Conservation (phyloP, 192 early-diverging fungal species). For the Coemansia asiatica region DNA sequence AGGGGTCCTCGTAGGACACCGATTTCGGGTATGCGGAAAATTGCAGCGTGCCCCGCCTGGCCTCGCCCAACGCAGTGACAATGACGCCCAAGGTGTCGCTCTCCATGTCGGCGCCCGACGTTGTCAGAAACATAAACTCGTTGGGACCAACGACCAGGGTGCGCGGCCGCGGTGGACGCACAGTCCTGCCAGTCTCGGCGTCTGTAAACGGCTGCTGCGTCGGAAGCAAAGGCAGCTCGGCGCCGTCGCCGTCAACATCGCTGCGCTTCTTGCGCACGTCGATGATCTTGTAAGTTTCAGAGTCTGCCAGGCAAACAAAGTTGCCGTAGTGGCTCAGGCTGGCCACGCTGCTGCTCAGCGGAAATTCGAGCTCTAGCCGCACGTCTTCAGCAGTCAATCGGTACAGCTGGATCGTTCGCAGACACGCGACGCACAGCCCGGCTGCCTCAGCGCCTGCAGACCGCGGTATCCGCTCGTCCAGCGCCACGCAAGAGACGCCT, state of each 20-base stretch:
- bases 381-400: conserved; percentile 22
- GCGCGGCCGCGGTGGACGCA: conserved; percentile 46
- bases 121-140: conserved; percentile 54
- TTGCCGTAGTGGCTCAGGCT: conserved; percentile 48
- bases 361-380: conserved; percentile 40
- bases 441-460: conserved; percentile 6
- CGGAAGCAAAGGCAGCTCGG: conserved; percentile 39
- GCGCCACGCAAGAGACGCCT: conserved; percentile 42
- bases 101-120: conserved; percentile 34
- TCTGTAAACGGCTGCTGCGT: conserved; percentile 49
- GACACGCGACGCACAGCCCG: conserved; percentile 41
- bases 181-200: conserved; percentile 22
- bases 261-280: conserved; percentile 36
- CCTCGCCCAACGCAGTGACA: conserved; percentile 53
- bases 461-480: conserved; percentile 41
- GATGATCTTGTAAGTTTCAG: conserved; percentile 47
- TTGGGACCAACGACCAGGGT: conserved; percentile 47
- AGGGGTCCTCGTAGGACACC: conserved; percentile 45
- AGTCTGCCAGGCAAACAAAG: conserved; percentile 50
- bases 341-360: conserved; percentile 32
- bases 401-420: conserved; percentile 41
- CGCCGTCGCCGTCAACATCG: conserved; percentile 11
- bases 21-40: conserved; percentile 45
- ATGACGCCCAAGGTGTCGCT: conserved; percentile 48
- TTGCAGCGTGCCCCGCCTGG: conserved; percentile 50